Percentiles rank a stretch among this genome's conserved stretches.
These are phyloP conservation scores for Plasmodium adleri DNA, from an alignment of 169 alveolate genomes.

Conservation along the genomic window DNA sequence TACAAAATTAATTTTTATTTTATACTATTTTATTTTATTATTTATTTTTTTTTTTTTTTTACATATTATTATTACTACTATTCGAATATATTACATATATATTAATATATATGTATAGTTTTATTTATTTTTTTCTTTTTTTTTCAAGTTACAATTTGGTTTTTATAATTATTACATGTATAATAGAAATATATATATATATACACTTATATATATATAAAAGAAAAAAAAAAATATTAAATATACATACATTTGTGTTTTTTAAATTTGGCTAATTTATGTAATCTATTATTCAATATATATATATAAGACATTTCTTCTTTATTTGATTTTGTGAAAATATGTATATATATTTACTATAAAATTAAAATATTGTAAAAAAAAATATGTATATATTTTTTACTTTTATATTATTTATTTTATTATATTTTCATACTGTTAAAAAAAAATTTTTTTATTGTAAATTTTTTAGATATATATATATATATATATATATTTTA, in stretches of 20 bases:
- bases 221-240: background rate
- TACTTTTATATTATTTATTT: no score
- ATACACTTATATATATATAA: slow-evolving; percentile 7
- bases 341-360: background rate
- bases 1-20: background rate
- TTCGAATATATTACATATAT: no score
- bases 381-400: background rate
- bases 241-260: slow-evolving; percentile 49
- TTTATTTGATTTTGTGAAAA: no score
- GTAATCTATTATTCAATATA: slow-evolving; percentile 3
- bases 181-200: background rate
- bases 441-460: no score
- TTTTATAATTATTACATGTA: slow-evolving; percentile 10
- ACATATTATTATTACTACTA: background rate
- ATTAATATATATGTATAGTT: no score
- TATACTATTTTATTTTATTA: background rate
- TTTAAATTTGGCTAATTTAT: slow-evolving; percentile 48
- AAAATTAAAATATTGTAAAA: background rate
- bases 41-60: background rate
- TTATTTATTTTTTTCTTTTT: slow-evolving; percentile 3
- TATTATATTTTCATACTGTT: no score
- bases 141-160: slow-evolving; percentile 4
- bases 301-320: slow-evolving; percentile 1
- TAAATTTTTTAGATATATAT: background rate
- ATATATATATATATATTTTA: background rate